A percentile compares a stretch with the other conserved stretches of the same genome.
Evolutionary conservation across 768 basidiomycete genomes (phyloP).

Genomic region (Amanita rimosa): DNA sequence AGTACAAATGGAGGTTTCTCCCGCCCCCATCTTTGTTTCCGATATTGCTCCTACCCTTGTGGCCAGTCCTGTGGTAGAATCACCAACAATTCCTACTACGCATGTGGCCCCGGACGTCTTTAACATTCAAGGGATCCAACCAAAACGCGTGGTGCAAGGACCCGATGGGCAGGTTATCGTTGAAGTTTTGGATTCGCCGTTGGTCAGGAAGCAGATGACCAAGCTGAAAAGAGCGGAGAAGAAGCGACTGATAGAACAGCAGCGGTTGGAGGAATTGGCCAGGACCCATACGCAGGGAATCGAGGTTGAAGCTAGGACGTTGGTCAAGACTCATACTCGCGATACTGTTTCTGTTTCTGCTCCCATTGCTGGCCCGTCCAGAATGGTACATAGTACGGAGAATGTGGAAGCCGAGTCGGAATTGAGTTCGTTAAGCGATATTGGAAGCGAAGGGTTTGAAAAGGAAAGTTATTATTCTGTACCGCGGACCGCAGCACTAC

Average conservation of each 20-base stretch:
- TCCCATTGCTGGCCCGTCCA: neutral
- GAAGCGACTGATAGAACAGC: constrained; percentile 14
- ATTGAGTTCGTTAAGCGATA: constrained; percentile 7
- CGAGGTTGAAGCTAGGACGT: neutral
- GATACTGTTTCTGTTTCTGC: constrained; percentile 3
- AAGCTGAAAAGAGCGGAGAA: constrained; percentile 32
- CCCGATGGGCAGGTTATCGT: constrained; percentile 48
- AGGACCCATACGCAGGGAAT: neutral
- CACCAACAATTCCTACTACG: neutral
- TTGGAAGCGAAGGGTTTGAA: constrained; percentile 1
- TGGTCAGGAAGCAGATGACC: constrained; percentile 49
- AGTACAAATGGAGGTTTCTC: neutral
- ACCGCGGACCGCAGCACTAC: neutral
- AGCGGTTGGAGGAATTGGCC: constrained; percentile 9
- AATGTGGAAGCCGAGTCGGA: constrained; percentile 3
- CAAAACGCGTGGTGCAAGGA: constrained; percentile 15
- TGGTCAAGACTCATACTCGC: neutral
- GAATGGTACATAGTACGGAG: neutral
- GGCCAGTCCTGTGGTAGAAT: neutral
- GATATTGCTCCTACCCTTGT: neutral
- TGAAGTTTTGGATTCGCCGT: constrained; percentile 65
- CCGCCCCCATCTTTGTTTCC: neutral
- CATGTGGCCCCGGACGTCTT: constrained; percentile 2
- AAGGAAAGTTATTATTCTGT: constrained; percentile 1
- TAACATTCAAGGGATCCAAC: constrained; percentile 11